phyloP scores from a whole-genome alignment of 331 rosid genomes.

The Quercus lobata region DNA sequence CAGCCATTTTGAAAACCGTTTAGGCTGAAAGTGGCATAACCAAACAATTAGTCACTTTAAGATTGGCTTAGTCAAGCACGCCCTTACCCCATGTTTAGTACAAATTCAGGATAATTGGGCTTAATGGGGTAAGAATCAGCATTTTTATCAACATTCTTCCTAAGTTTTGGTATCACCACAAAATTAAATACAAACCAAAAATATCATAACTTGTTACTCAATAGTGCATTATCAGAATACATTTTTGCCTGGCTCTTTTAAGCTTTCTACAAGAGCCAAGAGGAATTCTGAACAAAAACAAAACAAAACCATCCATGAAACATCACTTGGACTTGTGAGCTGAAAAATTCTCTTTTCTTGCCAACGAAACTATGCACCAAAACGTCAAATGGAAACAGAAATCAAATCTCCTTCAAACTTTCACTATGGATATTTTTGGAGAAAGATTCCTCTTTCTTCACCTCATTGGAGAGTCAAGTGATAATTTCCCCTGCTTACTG shows the following conservation, averaged over 20 bases:
- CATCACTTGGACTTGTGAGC: constrained; percentile 17
- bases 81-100: no score
- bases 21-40: no score
- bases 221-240: constrained; percentile 25
- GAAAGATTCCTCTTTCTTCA: constrained; percentile 15
- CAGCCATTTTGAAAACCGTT: no score
- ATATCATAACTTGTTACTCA: constrained; percentile 26
- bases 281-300: constrained; percentile 24
- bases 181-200: constrained; percentile 23
- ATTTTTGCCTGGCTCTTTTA: constrained; percentile 9
- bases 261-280: constrained; percentile 40
- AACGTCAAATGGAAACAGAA: constrained; percentile 15
- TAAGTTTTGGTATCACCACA: neutral
- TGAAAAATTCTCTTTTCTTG: constrained; percentile 18
- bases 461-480: constrained; percentile 22
- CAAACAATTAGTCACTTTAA: no score
- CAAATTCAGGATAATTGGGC: no score
- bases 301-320: constrained; percentile 19
- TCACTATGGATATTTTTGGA: constrained; percentile 14
- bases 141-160: neutral
- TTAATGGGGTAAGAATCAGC: no score
- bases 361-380: constrained; percentile 23
- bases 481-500: constrained; percentile 36
- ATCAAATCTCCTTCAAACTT: constrained; percentile 22
- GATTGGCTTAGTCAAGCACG: no score